These are phyloP conservation scores for Centrapalus pauciflorus DNA, from an alignment of 129 eudicot species.

Conservation along the genomic window DNA sequence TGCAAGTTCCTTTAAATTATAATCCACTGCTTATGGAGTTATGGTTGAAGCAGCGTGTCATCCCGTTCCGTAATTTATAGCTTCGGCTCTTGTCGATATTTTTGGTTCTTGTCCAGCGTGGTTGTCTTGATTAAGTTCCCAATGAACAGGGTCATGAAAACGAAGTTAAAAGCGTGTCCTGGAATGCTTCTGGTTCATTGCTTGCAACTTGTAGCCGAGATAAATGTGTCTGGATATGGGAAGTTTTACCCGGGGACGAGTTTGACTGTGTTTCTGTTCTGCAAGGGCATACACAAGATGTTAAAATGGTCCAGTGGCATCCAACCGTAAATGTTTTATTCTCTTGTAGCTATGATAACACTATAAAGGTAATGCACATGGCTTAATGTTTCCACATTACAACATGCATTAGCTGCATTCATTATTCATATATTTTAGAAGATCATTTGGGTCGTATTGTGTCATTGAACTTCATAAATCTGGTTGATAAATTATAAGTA, in stretches of 20 bases:
- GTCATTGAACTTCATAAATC: too few relatives aligned
- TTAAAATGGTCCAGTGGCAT: conserved; percentile 97
- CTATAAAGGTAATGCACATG: conserved; percentile 56
- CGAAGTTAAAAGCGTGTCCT: conserved; percentile 93
- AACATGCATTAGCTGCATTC: too few relatives aligned
- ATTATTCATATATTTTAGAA: background rate
- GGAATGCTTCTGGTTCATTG: conserved; percentile 89
- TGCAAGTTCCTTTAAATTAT: background rate
- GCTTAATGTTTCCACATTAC: background rate
- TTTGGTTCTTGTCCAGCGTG: background rate
- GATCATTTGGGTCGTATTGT: background rate
- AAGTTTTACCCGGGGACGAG: conserved; percentile 73
- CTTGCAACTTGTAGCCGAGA: conserved; percentile 96
- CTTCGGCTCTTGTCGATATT: background rate
- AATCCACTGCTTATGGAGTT: too few relatives aligned
- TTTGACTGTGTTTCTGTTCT: conserved; percentile 79
- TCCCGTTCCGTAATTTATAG: too few relatives aligned
- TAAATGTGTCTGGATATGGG: conserved; percentile 98
- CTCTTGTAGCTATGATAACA: conserved; percentile 94
- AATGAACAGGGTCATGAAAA: conserved; percentile 98
- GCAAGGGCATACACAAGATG: conserved; percentile 97
- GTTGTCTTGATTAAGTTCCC: too few relatives aligned
- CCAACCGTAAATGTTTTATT: conserved; percentile 67
- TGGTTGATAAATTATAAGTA: too few relatives aligned
- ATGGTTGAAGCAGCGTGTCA: too few relatives aligned